Evolutionary conservation across 352 stramenopile genomes (phyloP).

Genomic region (Globisporangium alternatum): DNA sequence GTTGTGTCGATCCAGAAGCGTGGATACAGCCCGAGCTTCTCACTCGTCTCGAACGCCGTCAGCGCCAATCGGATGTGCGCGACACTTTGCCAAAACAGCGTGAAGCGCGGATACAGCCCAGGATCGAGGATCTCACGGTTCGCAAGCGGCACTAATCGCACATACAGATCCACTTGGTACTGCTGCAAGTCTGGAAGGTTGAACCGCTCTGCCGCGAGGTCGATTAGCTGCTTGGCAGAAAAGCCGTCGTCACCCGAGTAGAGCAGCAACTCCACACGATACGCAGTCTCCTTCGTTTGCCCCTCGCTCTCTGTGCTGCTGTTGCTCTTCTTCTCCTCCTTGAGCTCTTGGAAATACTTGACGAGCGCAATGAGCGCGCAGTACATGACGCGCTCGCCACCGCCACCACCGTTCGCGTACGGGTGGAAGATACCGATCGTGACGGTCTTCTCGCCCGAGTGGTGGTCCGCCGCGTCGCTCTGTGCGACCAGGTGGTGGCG

Average conservation of each 20-base stretch:
- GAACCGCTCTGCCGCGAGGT: conserved; percentile 79
- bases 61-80: conserved; percentile 91
- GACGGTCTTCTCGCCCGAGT: conserved; percentile 17
- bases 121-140: conserved; percentile 74
- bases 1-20: conserved; percentile 98
- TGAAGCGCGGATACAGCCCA: conserved; percentile 87
- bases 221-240: conserved; percentile 62
- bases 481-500: conserved; percentile 24
- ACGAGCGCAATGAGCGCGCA: conserved; percentile 90
- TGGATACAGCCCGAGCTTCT: conserved; percentile 43
- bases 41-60: conserved; percentile 74
- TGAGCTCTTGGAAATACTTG: conserved; percentile 31
- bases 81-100: conserved; percentile 95
- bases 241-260: conserved; percentile 83
- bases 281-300: neutral
- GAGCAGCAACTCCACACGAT: conserved; percentile 40
- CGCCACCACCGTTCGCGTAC: conserved; percentile 93
- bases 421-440: conserved; percentile 94
- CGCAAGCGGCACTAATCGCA: conserved; percentile 76
- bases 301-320: neutral
- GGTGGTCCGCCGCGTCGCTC: conserved; percentile 16
- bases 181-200: conserved; percentile 72
- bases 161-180: conserved; percentile 42
- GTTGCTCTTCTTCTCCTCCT: conserved; percentile 4
- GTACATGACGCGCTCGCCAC: conserved; percentile 98